Evolutionary conservation across 2,329 filamentous ascomycete genomes (phyloP).

Genomic region (Sporothrix protearum): DNA sequence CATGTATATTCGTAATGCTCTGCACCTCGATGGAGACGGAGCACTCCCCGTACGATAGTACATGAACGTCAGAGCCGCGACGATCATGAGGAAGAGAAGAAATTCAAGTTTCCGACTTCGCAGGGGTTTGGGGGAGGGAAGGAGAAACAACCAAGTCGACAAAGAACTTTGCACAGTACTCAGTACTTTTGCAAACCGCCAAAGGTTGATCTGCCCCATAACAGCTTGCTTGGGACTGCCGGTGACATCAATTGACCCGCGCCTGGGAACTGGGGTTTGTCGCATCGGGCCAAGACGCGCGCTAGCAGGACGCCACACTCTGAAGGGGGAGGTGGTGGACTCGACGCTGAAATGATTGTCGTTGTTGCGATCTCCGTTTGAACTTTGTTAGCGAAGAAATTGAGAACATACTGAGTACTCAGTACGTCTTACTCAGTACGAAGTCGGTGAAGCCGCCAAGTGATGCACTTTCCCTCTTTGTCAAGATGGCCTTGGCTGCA

Average conservation of each 20-base stretch:
- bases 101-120: background rate
- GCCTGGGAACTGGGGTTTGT: background rate
- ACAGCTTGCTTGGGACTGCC: background rate
- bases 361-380: no score
- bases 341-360: background rate
- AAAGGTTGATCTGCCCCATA: background rate
- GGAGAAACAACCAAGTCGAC: background rate
- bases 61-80: constrained; percentile 3
- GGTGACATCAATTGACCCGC: constrained; percentile 1
- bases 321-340: constrained; percentile 1
- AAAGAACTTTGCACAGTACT: no score
- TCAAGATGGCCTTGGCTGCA: constrained; percentile 6
- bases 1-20: background rate
- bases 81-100: background rate
- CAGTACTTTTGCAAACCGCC: no score
- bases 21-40: background rate
- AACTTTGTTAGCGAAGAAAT: no score
- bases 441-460: background rate
- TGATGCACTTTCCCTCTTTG: background rate
- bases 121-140: no score
- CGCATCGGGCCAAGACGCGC: constrained; percentile 7
- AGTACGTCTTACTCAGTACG: no score
- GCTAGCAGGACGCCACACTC: constrained; percentile 16
- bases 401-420: no score
- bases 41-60: no score